Evolutionary conservation across 257 asterid species (phyloP).

Genomic region (Lavandula angustifolia): DNA sequence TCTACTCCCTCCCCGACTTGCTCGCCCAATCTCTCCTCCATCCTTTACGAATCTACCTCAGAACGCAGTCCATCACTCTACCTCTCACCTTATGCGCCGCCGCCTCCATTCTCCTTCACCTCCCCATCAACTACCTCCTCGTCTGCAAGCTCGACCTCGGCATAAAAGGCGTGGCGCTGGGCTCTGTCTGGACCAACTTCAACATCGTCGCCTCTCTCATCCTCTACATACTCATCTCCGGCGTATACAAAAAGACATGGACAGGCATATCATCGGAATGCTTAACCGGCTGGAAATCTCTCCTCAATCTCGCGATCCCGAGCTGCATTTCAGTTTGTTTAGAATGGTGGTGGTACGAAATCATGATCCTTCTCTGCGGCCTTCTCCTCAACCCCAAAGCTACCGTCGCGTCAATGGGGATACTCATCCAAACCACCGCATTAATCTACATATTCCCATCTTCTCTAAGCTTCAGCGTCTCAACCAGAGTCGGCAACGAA

Average conservation of each 20-base stretch:
- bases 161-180: constrained; percentile 57
- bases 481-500: constrained; percentile 77
- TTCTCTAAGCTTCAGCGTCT: constrained; percentile 68
- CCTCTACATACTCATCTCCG: constrained; percentile 49
- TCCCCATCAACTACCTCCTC: constrained; percentile 64
- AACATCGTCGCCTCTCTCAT: constrained; percentile 56
- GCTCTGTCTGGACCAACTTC: constrained; percentile 66
- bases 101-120: constrained; percentile 50
- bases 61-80: constrained; percentile 73
- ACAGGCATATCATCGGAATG: constrained; percentile 51
- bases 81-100: constrained; percentile 73
- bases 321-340: constrained; percentile 84
- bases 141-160: constrained; percentile 56
- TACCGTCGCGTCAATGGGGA: constrained; percentile 85
- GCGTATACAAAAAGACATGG: constrained; percentile 64
- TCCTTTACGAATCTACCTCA: constrained; percentile 65
- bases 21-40: constrained; percentile 63
- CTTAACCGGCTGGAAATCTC: constrained; percentile 58
- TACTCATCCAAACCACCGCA: constrained; percentile 71
- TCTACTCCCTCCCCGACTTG: constrained; percentile 66
- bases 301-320: constrained; percentile 60
- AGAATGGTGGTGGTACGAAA: constrained; percentile 98
- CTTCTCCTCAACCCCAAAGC: constrained; percentile 55
- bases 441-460: constrained; percentile 85
- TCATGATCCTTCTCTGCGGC: constrained; percentile 77